Evolutionary conservation across 352 stramenopile species (phyloP), one percentile per base, ranked within the genome.

Genomic region (Phytophthora capsici): DNA sequence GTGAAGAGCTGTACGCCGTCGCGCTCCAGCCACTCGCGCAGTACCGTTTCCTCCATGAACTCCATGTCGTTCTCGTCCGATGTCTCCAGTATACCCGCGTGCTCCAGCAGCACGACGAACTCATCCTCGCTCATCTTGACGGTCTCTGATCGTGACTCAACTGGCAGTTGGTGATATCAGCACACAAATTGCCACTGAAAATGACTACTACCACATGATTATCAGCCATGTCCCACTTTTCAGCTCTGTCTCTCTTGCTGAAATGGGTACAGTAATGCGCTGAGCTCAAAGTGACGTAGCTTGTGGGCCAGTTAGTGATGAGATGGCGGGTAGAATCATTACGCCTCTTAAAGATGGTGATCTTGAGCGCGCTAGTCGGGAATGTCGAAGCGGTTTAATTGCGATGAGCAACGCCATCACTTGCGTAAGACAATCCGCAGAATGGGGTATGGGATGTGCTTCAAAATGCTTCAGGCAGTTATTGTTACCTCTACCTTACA

Each of bases 41-140:
- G 72, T 50, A 86, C 63, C 28, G 64, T 71, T 49, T 82, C 73
- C 58, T 90, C 81, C 49, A 93, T 79, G 54, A 85, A 94, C 68
- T 94, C 84, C 57, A 82, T 78, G 25, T 77, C 81, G 34, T 79
- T 80, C 46, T 84, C 82, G 32, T 94, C 84, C 54, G 80, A 86
- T 19, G 71, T 77, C 57, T 94, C 86, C 19, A 91, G 75, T 50
- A 94, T 78, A 17, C 86, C 86, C 14, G 86, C 84, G 64, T 94
- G 84, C 69, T 92, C 86, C 32, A 90, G 70, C 52, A 92, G 71
- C 77, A 94, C 84, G 28, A 94, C 84, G 60, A 94, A 94, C 70
- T 93, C 86, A 71, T 94, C 86, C 61, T 94, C 86, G 66, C 81
- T 93, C 81, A 91, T 91, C 26, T 20, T 52, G 30, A 47, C 6